phyloP scores from a whole-genome alignment of 2,329 filamentous ascomycete genomes.

The Aciculosporium take region DNA sequence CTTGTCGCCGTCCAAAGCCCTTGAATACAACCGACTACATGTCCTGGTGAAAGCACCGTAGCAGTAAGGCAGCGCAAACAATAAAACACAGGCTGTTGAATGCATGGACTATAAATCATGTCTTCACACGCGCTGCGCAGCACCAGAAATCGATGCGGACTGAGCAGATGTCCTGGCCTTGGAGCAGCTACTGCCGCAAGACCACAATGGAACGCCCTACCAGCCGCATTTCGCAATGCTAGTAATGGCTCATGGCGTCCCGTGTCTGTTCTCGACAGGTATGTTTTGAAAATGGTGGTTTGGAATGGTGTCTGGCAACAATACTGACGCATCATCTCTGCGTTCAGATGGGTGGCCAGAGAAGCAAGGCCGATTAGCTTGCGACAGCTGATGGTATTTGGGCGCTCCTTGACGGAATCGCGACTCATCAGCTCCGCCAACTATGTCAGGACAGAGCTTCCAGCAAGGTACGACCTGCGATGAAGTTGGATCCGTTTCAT shows the following conservation, averaged over 20 bases:
- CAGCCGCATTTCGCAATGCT: conserved; percentile 7
- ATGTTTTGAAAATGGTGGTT: conserved; percentile 21
- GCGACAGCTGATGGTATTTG: conserved; percentile 93
- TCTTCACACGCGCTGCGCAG: conserved; percentile 30
- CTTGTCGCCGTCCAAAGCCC: no score
- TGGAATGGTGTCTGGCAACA: no score
- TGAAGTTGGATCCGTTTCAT: neutral
- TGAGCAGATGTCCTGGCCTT: conserved; percentile 13
- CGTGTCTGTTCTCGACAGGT: conserved; percentile 52
- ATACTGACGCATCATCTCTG: conserved; percentile 5
- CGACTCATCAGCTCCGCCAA: conserved; percentile 89
- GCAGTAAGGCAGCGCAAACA: no score
- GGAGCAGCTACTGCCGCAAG: conserved; percentile 1
- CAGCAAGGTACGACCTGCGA: conserved; percentile 12
- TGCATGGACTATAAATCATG: conserved; percentile 29
- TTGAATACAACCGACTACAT: no score
- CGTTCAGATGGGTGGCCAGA: conserved; percentile 70
- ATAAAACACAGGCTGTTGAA: conserved; percentile 2
- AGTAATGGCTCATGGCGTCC: conserved; percentile 41
- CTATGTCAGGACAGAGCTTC: conserved; percentile 85
- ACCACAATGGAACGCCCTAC: neutral
- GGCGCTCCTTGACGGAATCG: conserved; percentile 77
- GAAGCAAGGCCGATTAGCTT: conserved; percentile 92
- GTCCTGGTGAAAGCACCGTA: neutral
- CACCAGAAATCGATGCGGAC: conserved; percentile 27